These are phyloP conservation scores for Hygrocybe punicea DNA, from an alignment of 768 basidiomycete species.

Conservation along the genomic window DNA sequence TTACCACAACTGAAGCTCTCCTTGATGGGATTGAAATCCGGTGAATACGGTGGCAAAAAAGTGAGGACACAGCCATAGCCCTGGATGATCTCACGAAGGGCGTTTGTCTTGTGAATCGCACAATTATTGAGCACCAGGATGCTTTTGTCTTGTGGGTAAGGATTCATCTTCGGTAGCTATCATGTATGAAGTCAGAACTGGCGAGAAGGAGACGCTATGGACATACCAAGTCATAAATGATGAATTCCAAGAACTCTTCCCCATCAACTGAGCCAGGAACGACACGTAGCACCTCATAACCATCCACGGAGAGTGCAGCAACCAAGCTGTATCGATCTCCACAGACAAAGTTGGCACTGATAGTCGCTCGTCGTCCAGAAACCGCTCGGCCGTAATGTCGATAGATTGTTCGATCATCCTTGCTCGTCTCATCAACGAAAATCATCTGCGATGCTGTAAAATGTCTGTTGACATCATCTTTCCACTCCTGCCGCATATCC, in stretches of 20 bases:
- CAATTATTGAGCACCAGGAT: conserved; percentile 21
- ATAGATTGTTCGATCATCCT: not conserved
- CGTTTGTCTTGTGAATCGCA: conserved; percentile 15
- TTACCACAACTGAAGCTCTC: not conserved
- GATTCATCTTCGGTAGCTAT: conserved; percentile 12
- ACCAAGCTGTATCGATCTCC: too few relatives aligned
- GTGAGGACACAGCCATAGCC: conserved; percentile 4
- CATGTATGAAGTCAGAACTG: not conserved
- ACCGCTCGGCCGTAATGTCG: not conserved
- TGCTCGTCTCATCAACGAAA: not conserved
- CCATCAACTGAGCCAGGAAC: conserved; percentile 9
- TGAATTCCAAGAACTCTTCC: conserved; percentile 14
- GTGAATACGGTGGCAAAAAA: too few relatives aligned
- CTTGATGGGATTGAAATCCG: too few relatives aligned
- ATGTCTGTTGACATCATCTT: not conserved
- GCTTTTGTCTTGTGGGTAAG: conserved; percentile 15
- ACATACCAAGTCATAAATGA: conserved; percentile 10
- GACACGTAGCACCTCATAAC: conserved; percentile 6
- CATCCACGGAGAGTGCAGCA: not conserved
- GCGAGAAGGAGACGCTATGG: not conserved
- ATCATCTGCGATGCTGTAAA: not conserved
- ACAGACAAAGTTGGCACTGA: too few relatives aligned
- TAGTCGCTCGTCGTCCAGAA: not conserved
- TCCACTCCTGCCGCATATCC: not conserved
- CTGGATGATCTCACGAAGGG: conserved; percentile 10